Evolutionary conservation across 768 basidiomycete genomes (phyloP).

Genomic region (Rubroboletus satanas): DNA sequence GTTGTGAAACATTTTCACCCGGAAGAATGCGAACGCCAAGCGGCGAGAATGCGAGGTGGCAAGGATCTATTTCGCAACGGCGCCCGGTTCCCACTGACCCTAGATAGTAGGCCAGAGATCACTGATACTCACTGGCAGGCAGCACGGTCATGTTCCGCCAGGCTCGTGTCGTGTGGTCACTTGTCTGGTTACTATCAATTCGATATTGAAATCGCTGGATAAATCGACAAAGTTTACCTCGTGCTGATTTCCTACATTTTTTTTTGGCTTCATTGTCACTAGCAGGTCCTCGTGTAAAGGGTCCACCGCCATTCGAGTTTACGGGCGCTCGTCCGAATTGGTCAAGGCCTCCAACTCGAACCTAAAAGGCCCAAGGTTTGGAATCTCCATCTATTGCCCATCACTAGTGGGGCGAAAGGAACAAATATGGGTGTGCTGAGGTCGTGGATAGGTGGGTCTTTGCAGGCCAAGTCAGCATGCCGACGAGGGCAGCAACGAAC

Average conservation of each 20-base stretch:
- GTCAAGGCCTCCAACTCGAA: too few relatives aligned
- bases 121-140: background rate
- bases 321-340: too few relatives aligned
- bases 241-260: background rate
- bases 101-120: too few relatives aligned
- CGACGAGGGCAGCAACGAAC: background rate
- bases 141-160: background rate
- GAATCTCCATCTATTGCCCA: too few relatives aligned
- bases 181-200: background rate
- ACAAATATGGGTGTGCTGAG: background rate
- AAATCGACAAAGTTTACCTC: background rate
- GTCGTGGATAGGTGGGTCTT: background rate
- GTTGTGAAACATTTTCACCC: background rate
- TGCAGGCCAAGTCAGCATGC: background rate
- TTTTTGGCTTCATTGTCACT: background rate
- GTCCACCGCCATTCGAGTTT: too few relatives aligned
- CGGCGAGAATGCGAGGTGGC: background rate
- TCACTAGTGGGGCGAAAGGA: background rate
- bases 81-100: too few relatives aligned
- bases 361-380: too few relatives aligned
- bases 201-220: background rate
- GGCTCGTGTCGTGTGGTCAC: background rate
- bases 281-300: background rate
- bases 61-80: too few relatives aligned
- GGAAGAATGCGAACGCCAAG: background rate